phyloP scores from a whole-genome alignment of 768 basidiomycete species.

The Pisolithus microcarpus region DNA sequence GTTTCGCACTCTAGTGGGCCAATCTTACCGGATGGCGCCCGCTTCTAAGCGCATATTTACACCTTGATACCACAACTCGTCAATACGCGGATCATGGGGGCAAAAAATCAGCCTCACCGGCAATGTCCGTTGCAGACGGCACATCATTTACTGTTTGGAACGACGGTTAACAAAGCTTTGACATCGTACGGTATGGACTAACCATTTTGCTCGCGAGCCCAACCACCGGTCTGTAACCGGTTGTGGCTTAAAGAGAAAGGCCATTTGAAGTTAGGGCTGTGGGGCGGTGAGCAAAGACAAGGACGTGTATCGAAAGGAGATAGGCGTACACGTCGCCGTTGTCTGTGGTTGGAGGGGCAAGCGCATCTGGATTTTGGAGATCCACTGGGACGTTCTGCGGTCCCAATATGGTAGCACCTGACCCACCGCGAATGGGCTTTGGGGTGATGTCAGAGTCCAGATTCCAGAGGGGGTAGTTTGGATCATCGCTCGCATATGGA shows the following conservation, averaged over 20 bases:
- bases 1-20: too few relatives aligned
- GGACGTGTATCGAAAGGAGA: background rate
- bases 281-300: background rate
- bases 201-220: constrained; percentile 60
- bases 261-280: constrained; percentile 51
- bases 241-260: constrained; percentile 56
- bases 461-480: constrained; percentile 41
- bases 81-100: too few relatives aligned
- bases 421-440: constrained; percentile 37
- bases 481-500: constrained; percentile 37
- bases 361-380: constrained; percentile 46
- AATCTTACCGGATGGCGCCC: constrained; percentile 34
- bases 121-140: constrained; percentile 33
- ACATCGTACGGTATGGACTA: constrained; percentile 6
- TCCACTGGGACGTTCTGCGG: constrained; percentile 53
- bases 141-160: constrained; percentile 28
- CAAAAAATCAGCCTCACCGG: constrained; percentile 14
- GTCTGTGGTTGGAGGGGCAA: constrained; percentile 62
- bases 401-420: constrained; percentile 45
- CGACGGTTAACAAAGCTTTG: background rate
- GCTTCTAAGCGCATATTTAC: constrained; percentile 37
- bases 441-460: constrained; percentile 22
- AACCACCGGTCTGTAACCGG: constrained; percentile 55
- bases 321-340: constrained; percentile 38
- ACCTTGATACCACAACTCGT: background rate